phyloP scores from a whole-genome alignment of 2,329 filamentous ascomycete genomes.

The Alternaria burnsii region DNA sequence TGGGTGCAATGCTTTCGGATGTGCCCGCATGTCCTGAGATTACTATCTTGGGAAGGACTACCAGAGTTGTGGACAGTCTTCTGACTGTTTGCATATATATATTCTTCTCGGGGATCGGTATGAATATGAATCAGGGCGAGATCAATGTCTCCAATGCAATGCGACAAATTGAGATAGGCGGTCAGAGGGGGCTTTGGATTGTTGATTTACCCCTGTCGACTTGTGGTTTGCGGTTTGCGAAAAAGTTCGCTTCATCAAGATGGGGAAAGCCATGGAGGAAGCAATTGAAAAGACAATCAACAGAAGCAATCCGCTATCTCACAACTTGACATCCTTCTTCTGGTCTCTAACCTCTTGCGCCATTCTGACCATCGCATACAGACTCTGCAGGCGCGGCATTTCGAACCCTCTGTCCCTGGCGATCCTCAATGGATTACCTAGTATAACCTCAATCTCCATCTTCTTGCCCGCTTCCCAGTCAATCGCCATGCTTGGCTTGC shows the following conservation, averaged over 20 bases:
- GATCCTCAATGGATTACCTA: conserved; percentile 74
- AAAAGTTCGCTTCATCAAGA: not conserved
- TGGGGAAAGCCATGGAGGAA: not conserved
- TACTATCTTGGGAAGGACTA: not conserved
- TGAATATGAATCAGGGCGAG: not conserved
- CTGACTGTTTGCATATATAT: not conserved
- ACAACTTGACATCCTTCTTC: conserved; percentile 32
- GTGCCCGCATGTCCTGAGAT: not conserved
- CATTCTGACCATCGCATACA: conserved; percentile 72
- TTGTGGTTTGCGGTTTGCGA: not conserved
- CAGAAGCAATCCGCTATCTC: not conserved
- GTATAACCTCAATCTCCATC: conserved; percentile 76
- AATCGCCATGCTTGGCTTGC: conserved; percentile 70
- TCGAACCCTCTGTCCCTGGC: conserved; percentile 69
- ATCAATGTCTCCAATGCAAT: not conserved
- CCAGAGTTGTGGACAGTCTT: not conserved
- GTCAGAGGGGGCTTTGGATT: not conserved
- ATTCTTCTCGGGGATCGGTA: not conserved
- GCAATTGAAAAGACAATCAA: not conserved
- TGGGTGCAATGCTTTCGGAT: not conserved
- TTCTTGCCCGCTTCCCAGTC: conserved; percentile 73
- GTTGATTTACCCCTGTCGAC: not conserved
- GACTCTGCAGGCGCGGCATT: conserved; percentile 71
- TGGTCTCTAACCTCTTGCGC: conserved; percentile 64
- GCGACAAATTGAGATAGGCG: not conserved